Evolutionary conservation across 495 filamentous ascomycete genomes (phyloP).

Genomic region (Staphylotrichum tortipilum): DNA sequence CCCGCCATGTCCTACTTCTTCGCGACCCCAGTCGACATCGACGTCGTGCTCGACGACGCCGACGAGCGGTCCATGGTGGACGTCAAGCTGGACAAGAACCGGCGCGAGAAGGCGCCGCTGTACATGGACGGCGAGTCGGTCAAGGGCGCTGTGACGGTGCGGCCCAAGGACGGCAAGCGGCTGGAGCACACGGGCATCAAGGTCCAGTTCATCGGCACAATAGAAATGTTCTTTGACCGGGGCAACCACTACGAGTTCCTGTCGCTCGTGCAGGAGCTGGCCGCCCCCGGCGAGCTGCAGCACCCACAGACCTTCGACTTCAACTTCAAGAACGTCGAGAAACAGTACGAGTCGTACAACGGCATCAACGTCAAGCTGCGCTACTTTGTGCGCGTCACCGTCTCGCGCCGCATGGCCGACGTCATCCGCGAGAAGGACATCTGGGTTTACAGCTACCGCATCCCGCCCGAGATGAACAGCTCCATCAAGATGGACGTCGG

Average conservation of each 20-base stretch:
- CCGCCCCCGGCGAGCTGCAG: constrained; percentile 91
- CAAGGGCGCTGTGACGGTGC: constrained; percentile 85
- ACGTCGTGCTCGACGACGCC: constrained; percentile 89
- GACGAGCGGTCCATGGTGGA: constrained; percentile 93
- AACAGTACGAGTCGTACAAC: constrained; percentile 99
- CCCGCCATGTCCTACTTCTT: constrained; percentile 92
- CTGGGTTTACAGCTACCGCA: constrained; percentile 98
- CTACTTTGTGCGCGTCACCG: constrained; percentile 96
- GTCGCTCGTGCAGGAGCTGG: constrained; percentile 89
- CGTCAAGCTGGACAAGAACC: constrained; percentile 95
- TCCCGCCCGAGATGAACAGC: constrained; percentile 95
- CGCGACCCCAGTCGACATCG: constrained; percentile 95
- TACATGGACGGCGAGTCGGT: constrained; percentile 99
- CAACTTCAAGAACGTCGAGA: constrained; percentile 99
- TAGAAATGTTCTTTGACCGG: constrained; percentile 99
- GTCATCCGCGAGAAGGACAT: constrained; percentile 98
- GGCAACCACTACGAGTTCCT: constrained; percentile 99
- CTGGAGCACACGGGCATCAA: constrained; percentile 99
- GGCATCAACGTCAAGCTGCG: constrained; percentile 98
- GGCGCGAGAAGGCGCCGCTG: constrained; percentile 89
- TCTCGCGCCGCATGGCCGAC: constrained; percentile 92
- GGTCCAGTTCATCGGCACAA: constrained; percentile 98
- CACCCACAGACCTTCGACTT: constrained; percentile 98
- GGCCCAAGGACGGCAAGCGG: constrained; percentile 97
- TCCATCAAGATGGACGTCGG: constrained; percentile 99